These are phyloP conservation scores for Polytrichum commune DNA, from an alignment of 225 moss, liverwort and hornwort genomes.

Conservation along the genomic window DNA sequence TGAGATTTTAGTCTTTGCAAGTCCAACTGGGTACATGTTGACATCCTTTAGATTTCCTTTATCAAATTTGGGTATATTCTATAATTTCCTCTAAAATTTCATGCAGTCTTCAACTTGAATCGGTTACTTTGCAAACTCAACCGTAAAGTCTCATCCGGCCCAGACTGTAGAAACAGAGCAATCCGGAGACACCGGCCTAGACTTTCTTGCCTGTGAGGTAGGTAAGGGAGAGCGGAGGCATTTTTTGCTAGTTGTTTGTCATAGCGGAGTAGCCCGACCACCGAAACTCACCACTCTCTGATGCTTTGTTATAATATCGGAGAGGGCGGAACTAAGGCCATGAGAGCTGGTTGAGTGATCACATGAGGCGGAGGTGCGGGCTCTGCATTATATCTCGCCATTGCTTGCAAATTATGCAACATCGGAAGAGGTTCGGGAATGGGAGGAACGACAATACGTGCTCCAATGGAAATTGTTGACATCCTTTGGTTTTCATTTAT, in stretches of 20 bases:
- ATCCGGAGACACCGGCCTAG: slow-evolving; percentile 29
- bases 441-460: slow-evolving; percentile 56
- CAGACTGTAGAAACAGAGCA: slow-evolving; percentile 31
- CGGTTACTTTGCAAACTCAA: too few relatives aligned
- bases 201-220: slow-evolving; percentile 17
- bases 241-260: slow-evolving; percentile 40
- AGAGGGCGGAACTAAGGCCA: slow-evolving; percentile 37
- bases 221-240: slow-evolving; percentile 28
- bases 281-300: slow-evolving; percentile 3
- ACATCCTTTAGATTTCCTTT: too few relatives aligned
- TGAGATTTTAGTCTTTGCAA: too few relatives aligned
- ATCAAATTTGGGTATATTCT: too few relatives aligned
- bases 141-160: too few relatives aligned
- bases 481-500: too few relatives aligned
- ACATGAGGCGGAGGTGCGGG: slow-evolving; percentile 14
- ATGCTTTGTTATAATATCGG: slow-evolving; percentile 22
- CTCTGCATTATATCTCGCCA: slow-evolving; percentile 39
- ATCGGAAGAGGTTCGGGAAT: slow-evolving; percentile 45
- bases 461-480: slow-evolving; percentile 14
- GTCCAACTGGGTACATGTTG: too few relatives aligned
- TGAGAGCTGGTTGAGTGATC: neutral
- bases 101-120: too few relatives aligned
- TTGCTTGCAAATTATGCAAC: slow-evolving; percentile 48
- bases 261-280: slow-evolving; percentile 32
- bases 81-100: too few relatives aligned